A percentile compares a stretch with the other conserved stretches of the same genome.
Conservation (phyloP, 805 yeast species). For the Nakazawaea peltata region DNA sequence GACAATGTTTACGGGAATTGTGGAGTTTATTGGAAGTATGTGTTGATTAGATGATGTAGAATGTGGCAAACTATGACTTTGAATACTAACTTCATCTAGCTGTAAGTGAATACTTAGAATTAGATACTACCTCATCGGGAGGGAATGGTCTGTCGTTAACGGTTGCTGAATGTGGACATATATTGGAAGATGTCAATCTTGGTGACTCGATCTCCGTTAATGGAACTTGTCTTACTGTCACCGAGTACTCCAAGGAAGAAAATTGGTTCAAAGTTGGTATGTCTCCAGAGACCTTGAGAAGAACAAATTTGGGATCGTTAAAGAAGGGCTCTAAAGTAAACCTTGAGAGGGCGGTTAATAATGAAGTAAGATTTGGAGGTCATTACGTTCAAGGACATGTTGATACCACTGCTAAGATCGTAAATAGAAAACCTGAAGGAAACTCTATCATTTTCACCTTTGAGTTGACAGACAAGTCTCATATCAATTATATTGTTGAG, state of each 20-base stretch:
- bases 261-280: constrained; percentile 77
- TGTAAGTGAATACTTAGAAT: constrained; percentile 36
- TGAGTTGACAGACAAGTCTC: constrained; percentile 52
- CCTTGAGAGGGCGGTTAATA: constrained; percentile 83
- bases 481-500: constrained; percentile 74
- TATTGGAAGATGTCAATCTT: constrained; percentile 73
- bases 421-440: constrained; percentile 47
- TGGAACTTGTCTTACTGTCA: constrained; percentile 90
- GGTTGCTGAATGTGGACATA: constrained; percentile 49
- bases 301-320: constrained; percentile 68
- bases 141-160: constrained; percentile 71
- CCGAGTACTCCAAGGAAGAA: constrained; percentile 50
- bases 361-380: constrained; percentile 85
- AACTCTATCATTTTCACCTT: constrained; percentile 76
- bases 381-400: constrained; percentile 98
- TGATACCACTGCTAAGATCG: constrained; percentile 75
- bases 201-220: constrained; percentile 93
- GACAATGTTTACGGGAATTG: constrained; percentile 89
- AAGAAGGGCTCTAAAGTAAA: constrained; percentile 58
- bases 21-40: constrained; percentile 68
- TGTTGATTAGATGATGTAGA: too few relatives aligned
- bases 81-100: too few relatives aligned
- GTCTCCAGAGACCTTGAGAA: constrained; percentile 83
- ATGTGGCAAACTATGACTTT: too few relatives aligned
- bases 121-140: constrained; percentile 46